Evolutionary conservation across 208 protist genomes (phyloP).

Genomic region (Trypanosoma boissoni): DNA sequence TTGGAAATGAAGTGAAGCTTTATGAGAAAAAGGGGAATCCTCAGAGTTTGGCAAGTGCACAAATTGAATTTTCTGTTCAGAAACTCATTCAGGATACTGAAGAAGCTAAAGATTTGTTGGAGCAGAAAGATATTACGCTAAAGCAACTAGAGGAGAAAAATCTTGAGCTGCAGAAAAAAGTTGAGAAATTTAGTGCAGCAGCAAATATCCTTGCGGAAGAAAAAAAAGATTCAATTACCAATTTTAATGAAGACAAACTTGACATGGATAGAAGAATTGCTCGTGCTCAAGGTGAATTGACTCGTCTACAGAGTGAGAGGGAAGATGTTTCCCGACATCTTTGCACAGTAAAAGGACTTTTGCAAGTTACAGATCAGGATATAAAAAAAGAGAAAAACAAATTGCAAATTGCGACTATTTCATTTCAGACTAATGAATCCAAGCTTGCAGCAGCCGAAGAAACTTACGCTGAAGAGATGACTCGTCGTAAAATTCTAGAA

Average conservation of each 20-base stretch:
- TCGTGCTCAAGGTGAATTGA: conserved; percentile 40
- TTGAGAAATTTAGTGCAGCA: conserved; percentile 45
- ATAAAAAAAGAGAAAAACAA: conserved; percentile 50
- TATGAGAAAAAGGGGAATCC: conserved; percentile 33
- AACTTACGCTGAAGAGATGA: conserved; percentile 32
- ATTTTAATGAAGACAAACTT: conserved; percentile 45
- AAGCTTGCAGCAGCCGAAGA: conserved; percentile 40
- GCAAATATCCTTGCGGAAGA: conserved; percentile 44
- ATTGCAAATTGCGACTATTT: conserved; percentile 35
- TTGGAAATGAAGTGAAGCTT: conserved; percentile 41
- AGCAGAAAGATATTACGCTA: conserved; percentile 38
- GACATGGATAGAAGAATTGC: conserved; percentile 57
- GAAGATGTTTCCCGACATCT: conserved; percentile 54
- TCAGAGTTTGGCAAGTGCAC: conserved; percentile 44
- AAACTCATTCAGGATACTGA: conserved; percentile 53
- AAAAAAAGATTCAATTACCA: conserved; percentile 36
- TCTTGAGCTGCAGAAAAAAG: conserved; percentile 38
- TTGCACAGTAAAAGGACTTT: conserved; percentile 38
- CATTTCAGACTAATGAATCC: conserved; percentile 38
- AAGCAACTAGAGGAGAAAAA: conserved; percentile 50
- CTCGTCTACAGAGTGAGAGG: conserved; percentile 41
- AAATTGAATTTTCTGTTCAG: conserved; percentile 66
- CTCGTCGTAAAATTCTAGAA: conserved; percentile 40
- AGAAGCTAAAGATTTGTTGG: conserved; percentile 32
- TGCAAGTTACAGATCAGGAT: conserved; percentile 39